These are phyloP conservation scores for Myxozyma geophila DNA, from an alignment of 805 yeast species.

Conservation along the genomic window DNA sequence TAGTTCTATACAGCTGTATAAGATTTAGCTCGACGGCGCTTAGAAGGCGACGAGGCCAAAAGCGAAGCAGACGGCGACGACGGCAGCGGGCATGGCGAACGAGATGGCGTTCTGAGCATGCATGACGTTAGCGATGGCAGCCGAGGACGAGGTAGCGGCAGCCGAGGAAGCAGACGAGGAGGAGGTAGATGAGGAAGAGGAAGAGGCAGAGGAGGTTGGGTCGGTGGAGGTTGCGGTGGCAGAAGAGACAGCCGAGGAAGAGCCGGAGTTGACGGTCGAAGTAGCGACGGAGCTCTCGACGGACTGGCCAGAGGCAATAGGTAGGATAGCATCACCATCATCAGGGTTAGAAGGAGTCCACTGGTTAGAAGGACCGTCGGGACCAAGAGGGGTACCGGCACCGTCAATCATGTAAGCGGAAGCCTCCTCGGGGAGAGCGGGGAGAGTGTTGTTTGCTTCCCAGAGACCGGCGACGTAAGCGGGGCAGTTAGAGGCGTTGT, in stretches of 20 bases:
- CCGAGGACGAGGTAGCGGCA: slow-evolving; percentile 47
- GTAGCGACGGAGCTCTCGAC: slow-evolving; percentile 11
- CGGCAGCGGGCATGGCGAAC: slow-evolving; percentile 19
- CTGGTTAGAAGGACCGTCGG: slow-evolving; percentile 43
- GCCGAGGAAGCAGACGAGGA: slow-evolving; percentile 35
- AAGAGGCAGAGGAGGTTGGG: slow-evolving; percentile 11
- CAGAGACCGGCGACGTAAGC: slow-evolving; percentile 39
- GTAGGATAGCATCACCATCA: slow-evolving; percentile 8
- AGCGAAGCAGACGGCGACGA: slow-evolving; percentile 19
- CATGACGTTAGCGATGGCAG: slow-evolving; percentile 44
- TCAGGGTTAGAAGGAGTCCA: slow-evolving; percentile 30
- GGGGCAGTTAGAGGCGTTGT: slow-evolving; percentile 38
- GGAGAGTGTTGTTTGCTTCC: slow-evolving; percentile 38
- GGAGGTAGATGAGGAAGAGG: slow-evolving; percentile 39
- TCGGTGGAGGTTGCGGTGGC: slow-evolving; percentile 6
- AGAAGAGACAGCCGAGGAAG: slow-evolving; percentile 20
- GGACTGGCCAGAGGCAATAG: slow-evolving; percentile 10
- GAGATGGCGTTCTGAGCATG: slow-evolving; percentile 6
- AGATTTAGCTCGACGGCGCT: not conserved
- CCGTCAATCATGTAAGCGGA: slow-evolving; percentile 45
- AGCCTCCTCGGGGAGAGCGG: slow-evolving; percentile 40
- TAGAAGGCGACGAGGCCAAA: slow-evolving; percentile 23
- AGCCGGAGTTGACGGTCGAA: slow-evolving; percentile 1
- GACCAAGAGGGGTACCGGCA: slow-evolving; percentile 46
- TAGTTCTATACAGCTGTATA: too few species aligned